Conservation (phyloP, 2,329 filamentous ascomycete genomes). For the Scedosporium apiospermum region DNA sequence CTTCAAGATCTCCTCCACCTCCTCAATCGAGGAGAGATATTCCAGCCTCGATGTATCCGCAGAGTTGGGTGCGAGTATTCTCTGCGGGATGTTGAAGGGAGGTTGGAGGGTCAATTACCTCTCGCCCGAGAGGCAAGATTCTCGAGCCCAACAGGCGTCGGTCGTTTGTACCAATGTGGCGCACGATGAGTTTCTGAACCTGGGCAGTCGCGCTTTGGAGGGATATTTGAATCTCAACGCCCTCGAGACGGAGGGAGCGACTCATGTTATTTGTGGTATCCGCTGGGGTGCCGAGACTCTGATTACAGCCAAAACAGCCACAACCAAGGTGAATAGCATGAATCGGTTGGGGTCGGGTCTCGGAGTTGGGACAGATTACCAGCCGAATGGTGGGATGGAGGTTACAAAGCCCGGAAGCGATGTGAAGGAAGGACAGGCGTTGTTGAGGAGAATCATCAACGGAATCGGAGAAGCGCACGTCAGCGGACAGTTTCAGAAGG, state of each 20-base stretch:
- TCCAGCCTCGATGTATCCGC: not conserved
- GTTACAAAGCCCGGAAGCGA: no score
- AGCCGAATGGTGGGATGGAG: not conserved
- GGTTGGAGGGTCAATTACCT: not conserved
- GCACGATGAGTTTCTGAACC: not conserved
- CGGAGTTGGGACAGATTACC: not conserved
- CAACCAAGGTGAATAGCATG: not conserved
- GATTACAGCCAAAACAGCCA: not conserved
- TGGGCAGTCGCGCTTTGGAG: not conserved
- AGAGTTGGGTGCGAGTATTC: not conserved
- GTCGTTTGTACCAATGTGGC: not conserved
- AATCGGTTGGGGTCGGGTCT: not conserved
- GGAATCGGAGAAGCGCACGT: no score
- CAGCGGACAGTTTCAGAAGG: no score
- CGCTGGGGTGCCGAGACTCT: not conserved
- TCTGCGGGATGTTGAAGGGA: not conserved
- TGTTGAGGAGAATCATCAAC: no score
- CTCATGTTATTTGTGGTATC: not conserved
- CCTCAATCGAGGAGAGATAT: no score
- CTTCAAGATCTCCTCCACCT: not conserved
- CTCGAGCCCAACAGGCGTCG: not conserved
- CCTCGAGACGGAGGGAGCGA: not conserved
- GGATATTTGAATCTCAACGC: not conserved
- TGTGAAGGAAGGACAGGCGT: no score
- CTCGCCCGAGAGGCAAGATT: not conserved